Percentiles rank a stretch among this genome's conserved stretches.
phyloP scores from a whole-genome alignment of 495 filamentous ascomycete genomes.

The Neohortaea acidophila region DNA sequence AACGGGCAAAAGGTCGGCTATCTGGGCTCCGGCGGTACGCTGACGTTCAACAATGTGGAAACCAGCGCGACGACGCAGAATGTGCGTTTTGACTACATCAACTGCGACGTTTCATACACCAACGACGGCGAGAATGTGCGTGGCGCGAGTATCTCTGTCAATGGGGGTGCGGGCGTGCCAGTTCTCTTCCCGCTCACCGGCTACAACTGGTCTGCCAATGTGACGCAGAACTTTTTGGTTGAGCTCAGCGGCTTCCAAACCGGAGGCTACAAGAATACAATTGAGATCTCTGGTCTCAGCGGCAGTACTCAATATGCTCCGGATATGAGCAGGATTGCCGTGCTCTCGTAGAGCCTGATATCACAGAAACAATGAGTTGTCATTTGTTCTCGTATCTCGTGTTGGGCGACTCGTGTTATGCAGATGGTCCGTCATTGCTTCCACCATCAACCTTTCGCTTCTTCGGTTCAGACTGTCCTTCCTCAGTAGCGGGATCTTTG shows the following conservation, averaged over 20 bases:
- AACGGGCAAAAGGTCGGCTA: background rate
- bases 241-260: background rate
- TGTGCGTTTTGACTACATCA: slow-evolving; percentile 5
- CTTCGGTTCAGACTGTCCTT: slow-evolving; percentile 21
- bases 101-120: background rate
- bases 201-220: background rate
- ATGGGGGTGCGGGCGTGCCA: background rate
- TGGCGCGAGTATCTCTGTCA: background rate
- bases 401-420: too few relatives aligned
- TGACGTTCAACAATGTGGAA: background rate
- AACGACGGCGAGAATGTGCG: background rate
- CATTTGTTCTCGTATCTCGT: background rate
- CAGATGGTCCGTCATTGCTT: too few relatives aligned
- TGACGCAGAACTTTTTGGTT: background rate
- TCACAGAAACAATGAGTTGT: too few relatives aligned
- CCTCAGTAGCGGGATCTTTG: slow-evolving; percentile 16
- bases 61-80: background rate
- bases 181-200: slow-evolving; percentile 1
- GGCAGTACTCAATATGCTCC: too few relatives aligned
- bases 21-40: background rate
- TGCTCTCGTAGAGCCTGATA: too few relatives aligned
- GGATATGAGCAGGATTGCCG: too few relatives aligned
- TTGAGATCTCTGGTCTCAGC: slow-evolving; percentile 1
- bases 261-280: background rate
- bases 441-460: slow-evolving; percentile 19